A percentile compares a stretch with the other conserved stretches of the same genome.
phyloP scores from a whole-genome alignment of 2,329 filamentous ascomycete genomes.

The Sclerotinia borealis region DNA sequence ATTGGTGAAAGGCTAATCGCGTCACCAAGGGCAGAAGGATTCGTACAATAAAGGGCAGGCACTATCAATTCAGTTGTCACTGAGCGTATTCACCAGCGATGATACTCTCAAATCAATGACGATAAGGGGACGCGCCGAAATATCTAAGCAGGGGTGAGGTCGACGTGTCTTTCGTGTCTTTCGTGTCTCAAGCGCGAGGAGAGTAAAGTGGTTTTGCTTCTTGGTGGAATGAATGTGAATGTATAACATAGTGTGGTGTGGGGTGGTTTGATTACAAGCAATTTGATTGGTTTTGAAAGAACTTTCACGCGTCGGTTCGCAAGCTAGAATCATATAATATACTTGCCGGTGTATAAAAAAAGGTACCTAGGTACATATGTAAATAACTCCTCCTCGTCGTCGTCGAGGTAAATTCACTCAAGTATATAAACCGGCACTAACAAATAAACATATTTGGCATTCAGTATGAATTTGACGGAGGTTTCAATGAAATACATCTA shows the following conservation, averaged over 20 bases:
- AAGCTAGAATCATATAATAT: neutral
- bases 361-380: too few relatives aligned
- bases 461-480: neutral
- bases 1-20: slow-evolving; percentile 9
- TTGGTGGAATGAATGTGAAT: neutral
- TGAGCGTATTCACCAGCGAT: neutral
- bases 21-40: slow-evolving; percentile 5
- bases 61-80: neutral
- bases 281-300: neutral
- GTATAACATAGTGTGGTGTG: neutral
- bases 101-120: slow-evolving; percentile 9
- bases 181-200: slow-evolving; percentile 22
- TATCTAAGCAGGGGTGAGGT: slow-evolving; percentile 11
- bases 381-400: too few relatives aligned
- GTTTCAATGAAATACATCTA: too few relatives aligned
- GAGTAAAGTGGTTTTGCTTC: slow-evolving; percentile 22
- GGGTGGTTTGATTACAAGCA: neutral
- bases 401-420: too few relatives aligned
- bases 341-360: too few relatives aligned
- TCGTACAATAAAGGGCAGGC: neutral
- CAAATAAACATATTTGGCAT: too few relatives aligned
- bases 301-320: neutral
- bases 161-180: slow-evolving; percentile 23
- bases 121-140: slow-evolving; percentile 21
- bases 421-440: too few relatives aligned